These are phyloP conservation scores for Elongisporangium anandrum DNA, from an alignment of 352 stramenopile species.

Conservation along the genomic window DNA sequence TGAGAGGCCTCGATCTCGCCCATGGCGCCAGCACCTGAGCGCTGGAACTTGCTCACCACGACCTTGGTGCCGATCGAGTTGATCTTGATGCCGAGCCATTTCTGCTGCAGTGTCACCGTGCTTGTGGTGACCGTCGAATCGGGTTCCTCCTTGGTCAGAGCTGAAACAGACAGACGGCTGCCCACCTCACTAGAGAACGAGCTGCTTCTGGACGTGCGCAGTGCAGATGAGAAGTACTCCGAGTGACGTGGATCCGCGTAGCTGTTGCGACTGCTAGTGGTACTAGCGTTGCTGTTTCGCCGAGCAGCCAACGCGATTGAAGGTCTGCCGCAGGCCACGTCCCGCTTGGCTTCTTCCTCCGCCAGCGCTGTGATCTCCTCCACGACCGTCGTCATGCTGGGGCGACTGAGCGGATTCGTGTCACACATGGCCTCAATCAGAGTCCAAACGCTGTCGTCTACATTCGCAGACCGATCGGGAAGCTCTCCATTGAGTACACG, in stretches of 20 bases:
- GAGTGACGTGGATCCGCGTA: background rate
- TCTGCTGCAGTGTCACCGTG: conserved; percentile 51
- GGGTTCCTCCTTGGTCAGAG: conserved; percentile 4
- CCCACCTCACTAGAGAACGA: background rate
- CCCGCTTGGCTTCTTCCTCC: conserved; percentile 40
- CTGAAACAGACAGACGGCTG: background rate
- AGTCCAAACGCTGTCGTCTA: conserved; percentile 40
- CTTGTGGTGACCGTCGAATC: conserved; percentile 11
- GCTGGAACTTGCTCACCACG: conserved; percentile 71
- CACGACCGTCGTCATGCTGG: conserved; percentile 41
- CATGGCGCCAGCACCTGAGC: conserved; percentile 39
- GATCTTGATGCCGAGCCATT: conserved; percentile 76
- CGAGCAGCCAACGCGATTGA: background rate
- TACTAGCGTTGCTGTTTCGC: conserved; percentile 4
- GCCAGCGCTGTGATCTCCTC: conserved; percentile 36
- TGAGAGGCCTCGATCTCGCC: conserved; percentile 74
- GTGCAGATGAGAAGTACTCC: background rate
- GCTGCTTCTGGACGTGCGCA: background rate
- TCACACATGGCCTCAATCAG: conserved; percentile 58
- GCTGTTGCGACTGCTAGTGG: background rate
- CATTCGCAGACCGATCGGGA: conserved; percentile 23
- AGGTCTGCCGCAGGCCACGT: conserved; percentile 18
- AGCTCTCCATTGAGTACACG: conserved; percentile 37
- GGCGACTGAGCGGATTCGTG: conserved; percentile 30
- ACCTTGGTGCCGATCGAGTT: conserved; percentile 69